Evolutionary conservation across 495 filamentous ascomycete species (phyloP).

Genomic region (Aspergillus taichungensis): DNA sequence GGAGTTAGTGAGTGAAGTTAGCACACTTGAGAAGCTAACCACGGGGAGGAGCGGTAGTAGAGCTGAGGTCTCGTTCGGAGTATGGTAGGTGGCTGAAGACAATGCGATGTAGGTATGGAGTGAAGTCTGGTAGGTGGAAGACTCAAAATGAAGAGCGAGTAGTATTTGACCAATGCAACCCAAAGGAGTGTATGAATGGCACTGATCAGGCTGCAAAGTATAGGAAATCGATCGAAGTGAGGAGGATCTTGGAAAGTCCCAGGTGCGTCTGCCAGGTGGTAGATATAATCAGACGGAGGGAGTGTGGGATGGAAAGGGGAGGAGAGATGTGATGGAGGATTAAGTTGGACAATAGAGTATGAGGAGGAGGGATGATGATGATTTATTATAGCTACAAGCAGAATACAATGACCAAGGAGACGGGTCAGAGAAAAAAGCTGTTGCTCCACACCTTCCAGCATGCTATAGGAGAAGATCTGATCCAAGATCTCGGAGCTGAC

Average conservation of each 20-base stretch:
- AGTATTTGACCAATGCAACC: too few relatives aligned
- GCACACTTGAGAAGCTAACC: too few relatives aligned
- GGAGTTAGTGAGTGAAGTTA: too few relatives aligned
- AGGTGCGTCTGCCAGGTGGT: constrained; percentile 7
- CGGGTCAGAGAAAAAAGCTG: constrained; percentile 31
- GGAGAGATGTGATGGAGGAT: constrained; percentile 5
- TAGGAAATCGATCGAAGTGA: background rate
- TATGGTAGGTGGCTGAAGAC: too few relatives aligned
- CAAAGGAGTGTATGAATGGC: background rate
- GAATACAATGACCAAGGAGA: constrained; percentile 31
- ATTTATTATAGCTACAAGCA: constrained; percentile 18
- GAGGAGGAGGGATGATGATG: constrained; percentile 12
- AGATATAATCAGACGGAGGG: constrained; percentile 12
- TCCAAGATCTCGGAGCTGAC: constrained; percentile 43
- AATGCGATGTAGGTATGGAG: too few relatives aligned
- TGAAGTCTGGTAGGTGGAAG: too few relatives aligned
- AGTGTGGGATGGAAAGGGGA: constrained; percentile 4
- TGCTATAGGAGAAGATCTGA: constrained; percentile 41
- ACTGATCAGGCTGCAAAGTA: background rate
- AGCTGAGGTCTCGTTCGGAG: too few relatives aligned
- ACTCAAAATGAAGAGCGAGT: too few relatives aligned
- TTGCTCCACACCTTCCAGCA: constrained; percentile 27
- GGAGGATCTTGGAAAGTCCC: background rate
- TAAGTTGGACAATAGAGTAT: constrained; percentile 4
- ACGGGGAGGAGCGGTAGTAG: too few relatives aligned